phyloP scores from a whole-genome alignment of 148 eudicot species.

The Fagopyrum homotropicum region DNA sequence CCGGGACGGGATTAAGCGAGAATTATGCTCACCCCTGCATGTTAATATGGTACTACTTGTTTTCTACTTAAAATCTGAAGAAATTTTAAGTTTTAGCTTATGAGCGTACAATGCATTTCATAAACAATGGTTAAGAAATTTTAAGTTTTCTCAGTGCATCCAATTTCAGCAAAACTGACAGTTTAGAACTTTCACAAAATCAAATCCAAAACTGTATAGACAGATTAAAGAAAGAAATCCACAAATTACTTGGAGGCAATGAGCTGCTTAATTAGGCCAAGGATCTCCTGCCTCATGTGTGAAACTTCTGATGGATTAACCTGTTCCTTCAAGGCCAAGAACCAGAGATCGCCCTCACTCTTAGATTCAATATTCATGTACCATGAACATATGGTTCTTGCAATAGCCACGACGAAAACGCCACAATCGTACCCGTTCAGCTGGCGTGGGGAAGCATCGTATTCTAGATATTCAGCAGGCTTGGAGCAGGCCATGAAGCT shows the following conservation, averaged over 20 bases:
- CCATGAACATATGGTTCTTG: conserved; percentile 62
- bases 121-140: no score
- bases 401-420: conserved; percentile 61
- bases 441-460: conserved; percentile 50
- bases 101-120: no score
- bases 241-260: conserved; percentile 24
- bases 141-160: no score
- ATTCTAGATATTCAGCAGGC: conserved; percentile 33
- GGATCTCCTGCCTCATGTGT: conserved; percentile 45
- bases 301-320: conserved; percentile 39
- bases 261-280: conserved; percentile 36
- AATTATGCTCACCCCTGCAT: no score
- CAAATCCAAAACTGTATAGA: no score
- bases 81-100: no score
- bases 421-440: conserved; percentile 84
- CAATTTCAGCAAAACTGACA: no score
- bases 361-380: conserved; percentile 23
- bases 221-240: no score
- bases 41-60: no score
- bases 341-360: conserved; percentile 41
- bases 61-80: no score
- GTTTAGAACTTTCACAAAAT: no score
- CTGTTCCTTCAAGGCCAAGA: conserved; percentile 32
- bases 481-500: conserved; percentile 25
- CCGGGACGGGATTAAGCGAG: no score